Conservation (phyloP, 2,329 filamentous ascomycete genomes). For the Fusarium torulosum region DNA sequence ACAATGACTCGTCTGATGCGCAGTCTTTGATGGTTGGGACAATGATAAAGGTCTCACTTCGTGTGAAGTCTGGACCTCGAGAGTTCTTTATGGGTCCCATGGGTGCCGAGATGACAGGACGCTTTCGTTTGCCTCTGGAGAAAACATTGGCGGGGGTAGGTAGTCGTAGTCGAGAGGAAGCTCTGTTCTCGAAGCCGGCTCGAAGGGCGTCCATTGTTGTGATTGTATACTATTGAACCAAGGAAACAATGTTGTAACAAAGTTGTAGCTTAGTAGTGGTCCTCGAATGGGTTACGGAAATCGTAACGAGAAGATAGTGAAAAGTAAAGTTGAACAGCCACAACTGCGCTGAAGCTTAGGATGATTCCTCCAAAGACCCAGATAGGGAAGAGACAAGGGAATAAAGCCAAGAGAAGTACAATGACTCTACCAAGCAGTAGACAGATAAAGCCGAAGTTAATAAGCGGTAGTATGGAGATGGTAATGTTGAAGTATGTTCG, state of each 20-base stretch:
- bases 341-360: background rate
- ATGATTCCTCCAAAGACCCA: background rate
- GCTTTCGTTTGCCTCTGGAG: constrained; percentile 38
- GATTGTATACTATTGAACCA: background rate
- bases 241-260: background rate
- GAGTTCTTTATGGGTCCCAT: constrained; percentile 56
- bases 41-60: constrained; percentile 53
- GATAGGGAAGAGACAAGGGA: background rate
- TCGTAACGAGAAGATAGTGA: background rate
- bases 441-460: background rate
- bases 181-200: constrained; percentile 21
- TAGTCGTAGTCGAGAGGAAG: constrained; percentile 27
- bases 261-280: background rate
- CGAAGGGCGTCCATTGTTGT: constrained; percentile 39
- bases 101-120: constrained; percentile 53
- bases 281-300: too few relatives aligned
- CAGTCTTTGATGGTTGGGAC: constrained; percentile 55
- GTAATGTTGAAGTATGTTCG: background rate
- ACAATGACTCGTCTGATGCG: constrained; percentile 37
- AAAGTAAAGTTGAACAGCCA: background rate
- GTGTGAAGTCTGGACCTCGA: constrained; percentile 52
- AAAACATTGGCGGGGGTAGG: constrained; percentile 30
- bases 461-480: background rate
- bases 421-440: background rate
- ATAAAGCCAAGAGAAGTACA: background rate